Evolutionary conservation across 1,139 yeast genomes (phyloP), one percentile per base, ranked within the genome.

Genomic region (Zygosaccharomyces sapae): DNA sequence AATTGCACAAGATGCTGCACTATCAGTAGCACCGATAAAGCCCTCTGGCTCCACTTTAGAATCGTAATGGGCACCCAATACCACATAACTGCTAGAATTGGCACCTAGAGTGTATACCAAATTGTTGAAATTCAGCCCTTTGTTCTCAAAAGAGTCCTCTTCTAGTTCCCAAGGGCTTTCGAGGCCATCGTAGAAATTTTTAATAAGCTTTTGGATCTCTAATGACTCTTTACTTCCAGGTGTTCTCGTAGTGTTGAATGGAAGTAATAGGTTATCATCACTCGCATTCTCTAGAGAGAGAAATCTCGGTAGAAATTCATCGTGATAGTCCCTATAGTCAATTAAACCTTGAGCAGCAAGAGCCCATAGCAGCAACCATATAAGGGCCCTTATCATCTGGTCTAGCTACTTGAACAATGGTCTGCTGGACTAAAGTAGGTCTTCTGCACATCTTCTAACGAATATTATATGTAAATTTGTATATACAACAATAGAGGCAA

Each of bases 21-120:
- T 73, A 57, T 79, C 84, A 34, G 70, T 75, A 1, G 82, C 84
- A 2, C 84, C 84, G 34, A 78, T 64, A 46, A 79, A 78, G 2
- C 81, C 82, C n/a, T 65, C 65, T 1, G 81, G 80, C 6, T 60
- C 59, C 5, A 67, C 50, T 52, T 76, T 69, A 2, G 81, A 71
- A 58, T 79, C 83, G 51, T 77, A 79, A 55, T 79, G 83, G 0
- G 80, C 83, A 2, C 77, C 76, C 3, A 77, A 53, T 0, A 75
- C 70, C 16, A 76, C 53, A 35, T 71, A 63, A 12, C 62, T 61
- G 3, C 61, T 54, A 1, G 64, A 65, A 38, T 58, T 63, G 8
- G 8, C 31, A 1, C 58, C 52, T 30, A 64, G 48, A 5, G 71
- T 67, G 18, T 70, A 72, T 1, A 76, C 61, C 24, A 79, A 50